A percentile compares a stretch with the other conserved stretches of the same genome.
These are phyloP conservation scores for Endothia cerciana DNA, from an alignment of 2,329 filamentous ascomycete species.

Conservation along the genomic window DNA sequence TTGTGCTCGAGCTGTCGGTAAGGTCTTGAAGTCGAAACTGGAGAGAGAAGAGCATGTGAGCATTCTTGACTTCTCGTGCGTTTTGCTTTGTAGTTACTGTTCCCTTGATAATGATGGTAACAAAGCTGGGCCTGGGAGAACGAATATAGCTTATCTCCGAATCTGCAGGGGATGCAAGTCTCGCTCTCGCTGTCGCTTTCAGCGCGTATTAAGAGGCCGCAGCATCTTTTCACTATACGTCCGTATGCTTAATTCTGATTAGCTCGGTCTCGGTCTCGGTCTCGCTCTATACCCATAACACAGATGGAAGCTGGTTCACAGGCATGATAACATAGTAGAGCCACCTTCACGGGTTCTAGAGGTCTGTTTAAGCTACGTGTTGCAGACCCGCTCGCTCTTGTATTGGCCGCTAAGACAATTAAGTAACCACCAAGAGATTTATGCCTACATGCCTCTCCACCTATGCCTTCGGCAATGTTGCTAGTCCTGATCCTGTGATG, in stretches of 20 bases:
- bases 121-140: not conserved
- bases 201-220: not conserved
- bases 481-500: slow-evolving; percentile 33
- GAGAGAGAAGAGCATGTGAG: not conserved
- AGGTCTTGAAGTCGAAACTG: not conserved
- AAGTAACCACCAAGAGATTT: no score
- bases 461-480: slow-evolving; percentile 31
- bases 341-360: no score
- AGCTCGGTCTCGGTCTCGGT: slow-evolving; percentile 10
- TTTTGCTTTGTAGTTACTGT: not conserved
- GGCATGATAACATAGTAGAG: not conserved
- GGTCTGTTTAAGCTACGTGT: no score
- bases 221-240: not conserved
- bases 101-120: not conserved
- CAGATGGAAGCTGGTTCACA: not conserved
- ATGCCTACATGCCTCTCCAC: no score
- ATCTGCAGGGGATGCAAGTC: not conserved
- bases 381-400: no score
- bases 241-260: not conserved
- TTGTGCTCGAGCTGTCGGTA: not conserved
- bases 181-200: slow-evolving; percentile 11
- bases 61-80: not conserved
- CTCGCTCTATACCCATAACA: not conserved
- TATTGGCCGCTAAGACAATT: slow-evolving; percentile 29
- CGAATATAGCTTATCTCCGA: not conserved